Evolutionary conservation across 495 filamentous ascomycete species (phyloP).

Genomic region (Neurospora terricola): DNA sequence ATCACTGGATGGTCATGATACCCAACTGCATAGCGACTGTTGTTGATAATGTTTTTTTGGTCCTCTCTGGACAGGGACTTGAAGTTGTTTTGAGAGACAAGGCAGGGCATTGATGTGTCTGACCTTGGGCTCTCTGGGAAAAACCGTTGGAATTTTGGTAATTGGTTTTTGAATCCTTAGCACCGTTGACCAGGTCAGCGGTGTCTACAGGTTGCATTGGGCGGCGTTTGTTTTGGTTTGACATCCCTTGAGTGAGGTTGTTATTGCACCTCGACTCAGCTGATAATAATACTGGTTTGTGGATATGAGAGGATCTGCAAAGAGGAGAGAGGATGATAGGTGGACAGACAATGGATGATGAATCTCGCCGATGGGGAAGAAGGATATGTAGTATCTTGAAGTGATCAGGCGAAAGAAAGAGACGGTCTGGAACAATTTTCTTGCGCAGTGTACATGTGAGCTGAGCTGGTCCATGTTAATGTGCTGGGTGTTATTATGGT

Average conservation of each 20-base stretch:
- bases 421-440: not conserved
- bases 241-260: not conserved
- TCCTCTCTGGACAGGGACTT: conserved; percentile 1
- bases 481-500: not conserved
- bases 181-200: not conserved
- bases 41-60: conserved; percentile 15
- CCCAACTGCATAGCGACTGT: conserved; percentile 46
- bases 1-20: conserved; percentile 26
- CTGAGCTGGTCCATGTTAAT: not conserved
- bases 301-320: not conserved
- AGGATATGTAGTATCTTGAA: not conserved
- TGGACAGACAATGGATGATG: not conserved
- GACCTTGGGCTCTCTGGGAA: not conserved
- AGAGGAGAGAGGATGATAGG: not conserved
- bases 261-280: not conserved
- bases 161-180: not conserved
- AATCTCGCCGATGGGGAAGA: not conserved
- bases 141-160: not conserved
- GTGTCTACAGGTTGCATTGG: conserved; percentile 10
- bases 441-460: not conserved
- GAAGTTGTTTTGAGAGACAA: not conserved
- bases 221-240: conserved; percentile 8
- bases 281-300: not conserved
- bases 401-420: not conserved
- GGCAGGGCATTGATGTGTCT: not conserved